Conservation (phyloP, 2,329 filamentous ascomycete genomes). For the Albifimbria verrucaria region DNA sequence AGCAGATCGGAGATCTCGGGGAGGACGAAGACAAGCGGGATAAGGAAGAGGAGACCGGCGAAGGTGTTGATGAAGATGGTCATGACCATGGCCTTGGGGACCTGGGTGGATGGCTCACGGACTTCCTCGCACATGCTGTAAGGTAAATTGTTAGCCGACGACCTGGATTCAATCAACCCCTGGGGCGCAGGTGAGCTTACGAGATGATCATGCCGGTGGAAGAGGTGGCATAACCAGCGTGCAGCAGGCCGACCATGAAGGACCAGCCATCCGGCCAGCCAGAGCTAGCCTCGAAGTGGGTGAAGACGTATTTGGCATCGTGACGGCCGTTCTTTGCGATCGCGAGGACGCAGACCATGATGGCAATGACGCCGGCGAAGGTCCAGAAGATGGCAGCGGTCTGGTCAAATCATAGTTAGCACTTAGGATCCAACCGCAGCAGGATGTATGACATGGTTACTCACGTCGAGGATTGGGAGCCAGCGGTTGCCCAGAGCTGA, state of each 20-base stretch:
- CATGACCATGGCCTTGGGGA: constrained; percentile 69
- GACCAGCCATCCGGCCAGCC: constrained; percentile 72
- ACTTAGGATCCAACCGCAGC: no score
- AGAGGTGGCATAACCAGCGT: constrained; percentile 71
- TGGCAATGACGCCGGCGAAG: constrained; percentile 65
- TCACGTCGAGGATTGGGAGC: constrained; percentile 67
- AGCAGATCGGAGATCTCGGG: constrained; percentile 58
- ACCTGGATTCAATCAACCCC: constrained; percentile 4
- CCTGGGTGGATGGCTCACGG: constrained; percentile 60
- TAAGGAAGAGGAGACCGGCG: constrained; percentile 64
- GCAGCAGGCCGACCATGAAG: constrained; percentile 68
- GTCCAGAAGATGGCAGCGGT: constrained; percentile 74
- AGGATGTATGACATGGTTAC: constrained; percentile 32
- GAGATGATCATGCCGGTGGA: constrained; percentile 79
- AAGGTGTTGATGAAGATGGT: constrained; percentile 66
- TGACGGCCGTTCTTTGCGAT: constrained; percentile 67
- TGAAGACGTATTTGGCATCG: constrained; percentile 61
- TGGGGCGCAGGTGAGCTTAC: constrained; percentile 39
- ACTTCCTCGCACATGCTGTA: constrained; percentile 72
- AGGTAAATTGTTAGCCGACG: constrained; percentile 6
- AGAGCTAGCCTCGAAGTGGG: constrained; percentile 64
- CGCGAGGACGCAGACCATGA: constrained; percentile 59
- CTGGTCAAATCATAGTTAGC: constrained; percentile 29
- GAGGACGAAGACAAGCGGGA: constrained; percentile 67
- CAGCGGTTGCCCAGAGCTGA: constrained; percentile 66